phyloP scores from a whole-genome alignment of 495 filamentous ascomycete species.

The Penicillium simplicissimum region DNA sequence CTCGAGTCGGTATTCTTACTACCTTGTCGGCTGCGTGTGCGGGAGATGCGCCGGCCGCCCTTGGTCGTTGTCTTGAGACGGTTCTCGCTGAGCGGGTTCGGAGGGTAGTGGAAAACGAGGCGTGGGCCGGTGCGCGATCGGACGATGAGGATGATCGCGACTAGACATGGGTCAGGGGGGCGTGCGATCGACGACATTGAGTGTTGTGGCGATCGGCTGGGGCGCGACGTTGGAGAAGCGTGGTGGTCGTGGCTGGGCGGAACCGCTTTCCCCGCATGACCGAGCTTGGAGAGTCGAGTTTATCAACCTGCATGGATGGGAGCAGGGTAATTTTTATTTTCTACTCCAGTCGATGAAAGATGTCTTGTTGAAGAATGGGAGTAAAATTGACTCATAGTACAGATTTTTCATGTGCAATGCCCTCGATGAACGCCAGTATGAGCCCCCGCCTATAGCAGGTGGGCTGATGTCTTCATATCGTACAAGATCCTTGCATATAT shows the following conservation, averaged over 20 bases:
- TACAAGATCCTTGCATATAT: conserved; percentile 7
- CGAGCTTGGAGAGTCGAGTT: conserved; percentile 3
- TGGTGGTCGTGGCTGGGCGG: conserved; percentile 20
- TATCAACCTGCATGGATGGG: not conserved
- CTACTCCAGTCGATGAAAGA: not conserved
- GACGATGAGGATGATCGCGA: conserved; percentile 79
- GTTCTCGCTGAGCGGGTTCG: conserved; percentile 54
- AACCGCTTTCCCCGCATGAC: conserved; percentile 26
- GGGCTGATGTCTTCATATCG: conserved; percentile 22
- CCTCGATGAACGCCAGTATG: conserved; percentile 20
- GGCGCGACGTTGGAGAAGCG: conserved; percentile 17
- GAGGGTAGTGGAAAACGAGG: conserved; percentile 91
- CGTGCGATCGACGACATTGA: conserved; percentile 52
- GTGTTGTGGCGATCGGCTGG: conserved; percentile 11
- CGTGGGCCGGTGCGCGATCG: conserved; percentile 77
- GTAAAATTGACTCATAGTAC: conserved; percentile 11
- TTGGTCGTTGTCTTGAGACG: conserved; percentile 37
- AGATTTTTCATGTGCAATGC: conserved; percentile 27
- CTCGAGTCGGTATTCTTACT: conserved; percentile 43
- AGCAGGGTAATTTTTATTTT: not conserved
- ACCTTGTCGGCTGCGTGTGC: conserved; percentile 33
- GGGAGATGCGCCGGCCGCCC: conserved; percentile 37
- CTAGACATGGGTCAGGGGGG: conserved; percentile 62
- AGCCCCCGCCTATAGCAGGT: conserved; percentile 1
- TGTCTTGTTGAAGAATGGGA: not conserved